These are phyloP conservation scores for Pisolithus orientalis DNA, from an alignment of 768 basidiomycete genomes.

Conservation along the genomic window DNA sequence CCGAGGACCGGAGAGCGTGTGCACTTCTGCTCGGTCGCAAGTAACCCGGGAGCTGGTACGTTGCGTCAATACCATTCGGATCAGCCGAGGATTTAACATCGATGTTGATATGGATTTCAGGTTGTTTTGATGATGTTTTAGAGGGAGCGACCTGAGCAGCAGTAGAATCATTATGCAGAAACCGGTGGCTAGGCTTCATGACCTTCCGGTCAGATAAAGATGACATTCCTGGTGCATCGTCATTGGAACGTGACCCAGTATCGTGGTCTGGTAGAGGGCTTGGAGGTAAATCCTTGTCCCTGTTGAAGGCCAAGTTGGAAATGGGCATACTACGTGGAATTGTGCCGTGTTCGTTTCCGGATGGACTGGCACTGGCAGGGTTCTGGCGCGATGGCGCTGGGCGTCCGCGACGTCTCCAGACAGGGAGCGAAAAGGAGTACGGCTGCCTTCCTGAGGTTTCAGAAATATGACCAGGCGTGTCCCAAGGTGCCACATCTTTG, in stretches of 20 bases:
- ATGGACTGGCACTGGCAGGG: slow-evolving; percentile 19
- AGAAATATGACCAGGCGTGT: slow-evolving; percentile 33
- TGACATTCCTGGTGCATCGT: neutral
- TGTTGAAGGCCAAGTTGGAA: slow-evolving; percentile 7
- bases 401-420: slow-evolving; percentile 52
- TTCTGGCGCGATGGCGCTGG: slow-evolving; percentile 28
- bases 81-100: slow-evolving; percentile 46
- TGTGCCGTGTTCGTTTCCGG: slow-evolving; percentile 20
- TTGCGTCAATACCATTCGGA: slow-evolving; percentile 38
- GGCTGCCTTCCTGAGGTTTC: slow-evolving; percentile 28
- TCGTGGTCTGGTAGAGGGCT: slow-evolving; percentile 31
- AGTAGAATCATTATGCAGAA: slow-evolving; percentile 1
- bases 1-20: slow-evolving; percentile 19
- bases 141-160: slow-evolving; percentile 12
- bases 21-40: slow-evolving; percentile 52
- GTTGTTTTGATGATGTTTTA: slow-evolving; percentile 43
- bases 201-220: slow-evolving; percentile 4
- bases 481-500: slow-evolving; percentile 40
- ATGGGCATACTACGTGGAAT: slow-evolving; percentile 11
- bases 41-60: slow-evolving; percentile 4
- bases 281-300: slow-evolving; percentile 47
- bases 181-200: neutral
- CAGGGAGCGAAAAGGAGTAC: slow-evolving; percentile 62
- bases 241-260: neutral
- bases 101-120: slow-evolving; percentile 53